These are phyloP conservation scores for Meripilus lineatus DNA, from an alignment of 1,284 basidiomycete species.

Conservation along the genomic window DNA sequence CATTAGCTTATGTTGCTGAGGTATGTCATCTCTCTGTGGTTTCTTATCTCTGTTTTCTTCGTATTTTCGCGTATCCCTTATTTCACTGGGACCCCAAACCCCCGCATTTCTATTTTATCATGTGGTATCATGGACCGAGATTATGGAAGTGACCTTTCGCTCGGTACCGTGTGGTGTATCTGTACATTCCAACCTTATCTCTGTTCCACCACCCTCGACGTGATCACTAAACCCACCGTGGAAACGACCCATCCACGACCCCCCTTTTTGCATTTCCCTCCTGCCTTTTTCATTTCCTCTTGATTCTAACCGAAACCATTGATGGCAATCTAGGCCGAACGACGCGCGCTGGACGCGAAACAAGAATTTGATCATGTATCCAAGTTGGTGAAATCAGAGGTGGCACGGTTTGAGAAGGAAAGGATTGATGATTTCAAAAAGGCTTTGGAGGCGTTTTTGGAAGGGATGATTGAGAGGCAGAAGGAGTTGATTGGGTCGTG, in stretches of 20 bases:
- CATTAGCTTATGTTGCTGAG: constrained; percentile 76
- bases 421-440: constrained; percentile 86
- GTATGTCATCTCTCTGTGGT: constrained; percentile 33
- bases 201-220: too few relatives aligned
- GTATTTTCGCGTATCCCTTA: too few relatives aligned
- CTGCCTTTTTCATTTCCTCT: background rate
- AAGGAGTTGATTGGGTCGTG: constrained; percentile 74
- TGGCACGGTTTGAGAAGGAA: constrained; percentile 92
- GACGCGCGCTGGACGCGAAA: constrained; percentile 74
- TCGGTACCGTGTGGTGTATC: too few relatives aligned
- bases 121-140: background rate
- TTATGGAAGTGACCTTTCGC: too few relatives aligned
- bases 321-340: constrained; percentile 64
- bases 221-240: too few relatives aligned
- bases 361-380: constrained; percentile 88
- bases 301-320: background rate
- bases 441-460: constrained; percentile 71
- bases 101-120: constrained; percentile 3
- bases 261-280: background rate
- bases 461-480: constrained; percentile 79
- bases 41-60: too few relatives aligned
- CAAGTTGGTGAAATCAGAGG: constrained; percentile 85
- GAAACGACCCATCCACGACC: too few relatives aligned
- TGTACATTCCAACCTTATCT: too few relatives aligned
- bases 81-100: too few relatives aligned